These are phyloP conservation scores for Echium plantagineum DNA, from an alignment of 257 asterid species.

Conservation along the genomic window DNA sequence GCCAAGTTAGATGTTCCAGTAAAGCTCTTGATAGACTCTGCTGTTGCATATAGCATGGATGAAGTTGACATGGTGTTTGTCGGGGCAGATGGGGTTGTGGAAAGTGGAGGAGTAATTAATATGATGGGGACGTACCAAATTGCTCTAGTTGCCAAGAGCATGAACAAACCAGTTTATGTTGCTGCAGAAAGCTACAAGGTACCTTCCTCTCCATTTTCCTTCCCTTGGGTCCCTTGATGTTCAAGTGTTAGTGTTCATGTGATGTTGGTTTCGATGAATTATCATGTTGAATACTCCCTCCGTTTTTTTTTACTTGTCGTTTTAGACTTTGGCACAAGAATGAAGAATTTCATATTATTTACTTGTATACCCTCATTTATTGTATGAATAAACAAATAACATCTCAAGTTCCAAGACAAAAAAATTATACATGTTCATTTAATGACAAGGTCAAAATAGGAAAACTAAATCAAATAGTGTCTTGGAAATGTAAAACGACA, in stretches of 20 bases:
- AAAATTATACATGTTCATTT: no score
- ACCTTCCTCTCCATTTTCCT: neutral
- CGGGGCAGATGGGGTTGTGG: slow-evolving; percentile 95
- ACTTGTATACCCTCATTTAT: no score
- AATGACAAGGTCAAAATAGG: no score
- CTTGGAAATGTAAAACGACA: no score
- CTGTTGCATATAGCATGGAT: slow-evolving; percentile 92
- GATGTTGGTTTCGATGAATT: neutral
- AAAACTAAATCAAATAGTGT: no score
- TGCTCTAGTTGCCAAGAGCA: slow-evolving; percentile 90
- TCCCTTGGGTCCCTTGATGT: no score
- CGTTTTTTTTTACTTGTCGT: no score
- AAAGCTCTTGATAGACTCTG: slow-evolving; percentile 89
- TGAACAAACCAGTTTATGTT: slow-evolving; percentile 88
- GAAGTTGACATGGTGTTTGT: slow-evolving; percentile 92
- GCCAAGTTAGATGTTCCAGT: slow-evolving; percentile 86
- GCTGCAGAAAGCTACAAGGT: slow-evolving; percentile 98
- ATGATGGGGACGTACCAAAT: slow-evolving; percentile 99
- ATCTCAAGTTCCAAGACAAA: no score
- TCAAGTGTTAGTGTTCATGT: no score
- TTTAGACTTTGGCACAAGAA: no score
- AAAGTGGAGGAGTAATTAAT: slow-evolving; percentile 91
- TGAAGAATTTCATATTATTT: no score
- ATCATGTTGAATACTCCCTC: neutral
- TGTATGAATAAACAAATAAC: no score